A percentile compares a stretch with the other conserved stretches of the same genome.
phyloP scores from a whole-genome alignment of 2,329 filamentous ascomycete species.

The Beauveria asiatica region DNA sequence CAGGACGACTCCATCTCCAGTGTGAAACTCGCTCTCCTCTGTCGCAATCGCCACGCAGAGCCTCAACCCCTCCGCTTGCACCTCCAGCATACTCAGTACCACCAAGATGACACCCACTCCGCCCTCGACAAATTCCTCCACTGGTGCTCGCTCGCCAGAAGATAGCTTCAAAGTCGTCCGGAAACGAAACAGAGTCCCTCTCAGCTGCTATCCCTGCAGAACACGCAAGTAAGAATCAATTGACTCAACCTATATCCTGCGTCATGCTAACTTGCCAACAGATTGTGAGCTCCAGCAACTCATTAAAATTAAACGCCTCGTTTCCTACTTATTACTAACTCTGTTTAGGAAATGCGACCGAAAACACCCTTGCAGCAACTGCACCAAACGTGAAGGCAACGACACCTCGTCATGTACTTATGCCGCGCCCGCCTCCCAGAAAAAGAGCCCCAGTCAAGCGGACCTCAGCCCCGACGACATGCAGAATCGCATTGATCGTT shows the following conservation, averaged over 20 bases:
- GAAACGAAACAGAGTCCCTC: slow-evolving; percentile 82
- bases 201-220: slow-evolving; percentile 86
- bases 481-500: slow-evolving; percentile 94
- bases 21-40: background rate
- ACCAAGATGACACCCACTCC: slow-evolving; percentile 65
- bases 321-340: slow-evolving; percentile 1
- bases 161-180: slow-evolving; percentile 80
- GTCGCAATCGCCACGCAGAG: background rate
- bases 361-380: slow-evolving; percentile 86
- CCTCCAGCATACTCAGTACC: background rate
- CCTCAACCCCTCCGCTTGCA: background rate
- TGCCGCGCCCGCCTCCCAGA: slow-evolving; percentile 60
- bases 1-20: background rate
- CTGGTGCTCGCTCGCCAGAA: slow-evolving; percentile 70
- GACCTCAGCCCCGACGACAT: slow-evolving; percentile 76
- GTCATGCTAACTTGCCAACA: slow-evolving; percentile 21
- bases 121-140: slow-evolving; percentile 69
- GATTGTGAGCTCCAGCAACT: slow-evolving; percentile 24
- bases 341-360: slow-evolving; percentile 82
- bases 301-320: background rate
- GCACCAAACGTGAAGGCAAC: slow-evolving; percentile 78
- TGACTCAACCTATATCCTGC: background rate
- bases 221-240: slow-evolving; percentile 66
- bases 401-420: slow-evolving; percentile 79
- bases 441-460: slow-evolving; percentile 61